Evolutionary conservation across 768 basidiomycete species (phyloP).

Genomic region (Kwoniella sp.): DNA sequence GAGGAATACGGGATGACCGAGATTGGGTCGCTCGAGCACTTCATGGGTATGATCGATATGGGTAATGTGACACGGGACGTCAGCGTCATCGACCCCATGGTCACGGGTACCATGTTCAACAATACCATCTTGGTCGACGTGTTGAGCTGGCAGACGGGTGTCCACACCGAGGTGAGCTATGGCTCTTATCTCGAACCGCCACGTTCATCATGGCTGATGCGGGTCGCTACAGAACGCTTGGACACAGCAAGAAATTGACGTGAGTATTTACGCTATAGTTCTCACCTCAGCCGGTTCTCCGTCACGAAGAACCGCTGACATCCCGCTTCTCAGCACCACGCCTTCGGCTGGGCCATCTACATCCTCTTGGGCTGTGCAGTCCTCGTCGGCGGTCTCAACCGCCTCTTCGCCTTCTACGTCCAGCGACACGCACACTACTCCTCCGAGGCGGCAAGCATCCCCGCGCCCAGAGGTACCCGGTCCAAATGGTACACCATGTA

Average conservation of each 20-base stretch:
- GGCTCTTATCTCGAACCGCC: not conserved
- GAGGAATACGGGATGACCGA: slow-evolving; percentile 10
- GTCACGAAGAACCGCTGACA: not conserved
- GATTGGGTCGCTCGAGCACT: not conserved
- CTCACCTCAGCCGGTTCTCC: too few species aligned
- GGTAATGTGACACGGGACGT: not conserved
- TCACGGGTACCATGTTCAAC: slow-evolving; percentile 10
- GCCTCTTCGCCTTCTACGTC: slow-evolving; percentile 2
- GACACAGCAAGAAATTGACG: slow-evolving; percentile 12
- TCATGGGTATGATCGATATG: slow-evolving; percentile 1
- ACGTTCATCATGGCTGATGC: not conserved
- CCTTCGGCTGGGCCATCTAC: slow-evolving; percentile 28
- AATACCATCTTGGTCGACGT: slow-evolving; percentile 11
- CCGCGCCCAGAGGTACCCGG: not conserved
- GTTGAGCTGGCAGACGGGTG: slow-evolving; percentile 7
- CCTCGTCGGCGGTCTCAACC: slow-evolving; percentile 13
- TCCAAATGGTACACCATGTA: slow-evolving; percentile 8
- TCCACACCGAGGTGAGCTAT: slow-evolving; percentile 12
- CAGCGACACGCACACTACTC: not conserved
- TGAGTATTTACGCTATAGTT: too few species aligned
- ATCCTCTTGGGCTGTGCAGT: slow-evolving; percentile 15
- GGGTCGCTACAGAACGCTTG: slow-evolving; percentile 8
- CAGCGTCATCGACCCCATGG: not conserved
- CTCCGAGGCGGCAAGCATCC: not conserved
- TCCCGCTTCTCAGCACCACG: slow-evolving; percentile 17